phyloP scores from a whole-genome alignment of 306 rosid species.

The Castanea crenata region DNA sequence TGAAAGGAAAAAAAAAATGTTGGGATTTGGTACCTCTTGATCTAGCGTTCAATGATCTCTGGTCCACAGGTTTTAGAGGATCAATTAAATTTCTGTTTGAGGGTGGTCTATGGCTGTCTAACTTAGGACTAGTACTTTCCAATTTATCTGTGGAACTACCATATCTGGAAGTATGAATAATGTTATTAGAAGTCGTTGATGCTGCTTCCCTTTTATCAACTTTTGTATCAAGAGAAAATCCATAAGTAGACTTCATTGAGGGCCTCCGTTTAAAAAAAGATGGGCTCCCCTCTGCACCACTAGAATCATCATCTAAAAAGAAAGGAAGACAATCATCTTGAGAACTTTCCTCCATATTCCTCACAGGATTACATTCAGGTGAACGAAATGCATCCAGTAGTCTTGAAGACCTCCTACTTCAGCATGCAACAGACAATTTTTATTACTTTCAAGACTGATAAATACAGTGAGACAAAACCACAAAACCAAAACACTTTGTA shows the following conservation, averaged over 20 bases:
- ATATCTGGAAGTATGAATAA: slow-evolving; percentile 41
- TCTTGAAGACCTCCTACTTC: slow-evolving; percentile 58
- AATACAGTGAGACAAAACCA: slow-evolving; percentile 5
- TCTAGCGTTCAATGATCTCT: slow-evolving; percentile 37
- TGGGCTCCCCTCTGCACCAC: slow-evolving; percentile 81
- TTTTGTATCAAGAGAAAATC: slow-evolving; percentile 64
- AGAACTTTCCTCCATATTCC: slow-evolving; percentile 55
- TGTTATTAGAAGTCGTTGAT: slow-evolving; percentile 37
- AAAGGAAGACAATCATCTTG: slow-evolving; percentile 94
- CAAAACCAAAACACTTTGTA: slow-evolving; percentile 20
- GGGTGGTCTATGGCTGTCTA: slow-evolving; percentile 47
- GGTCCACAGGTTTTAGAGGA: slow-evolving; percentile 42
- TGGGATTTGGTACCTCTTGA: slow-evolving; percentile 52
- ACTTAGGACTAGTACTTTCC: slow-evolving; percentile 41
- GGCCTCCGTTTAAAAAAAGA: slow-evolving; percentile 55
- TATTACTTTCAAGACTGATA: slow-evolving; percentile 22
- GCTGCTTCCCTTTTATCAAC: slow-evolving; percentile 48
- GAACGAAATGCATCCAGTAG: slow-evolving; percentile 47
- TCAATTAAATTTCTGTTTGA: slow-evolving; percentile 40
- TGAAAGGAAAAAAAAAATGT: slow-evolving; percentile 14
- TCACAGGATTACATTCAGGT: slow-evolving; percentile 44
- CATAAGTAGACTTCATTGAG: slow-evolving; percentile 73
- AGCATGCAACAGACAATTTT: slow-evolving; percentile 27
- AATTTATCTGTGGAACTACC: slow-evolving; percentile 39
- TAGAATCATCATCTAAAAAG: slow-evolving; percentile 74